phyloP scores from a whole-genome alignment of 2,329 filamentous ascomycete genomes.

The Ceratocystis colombiana region DNA sequence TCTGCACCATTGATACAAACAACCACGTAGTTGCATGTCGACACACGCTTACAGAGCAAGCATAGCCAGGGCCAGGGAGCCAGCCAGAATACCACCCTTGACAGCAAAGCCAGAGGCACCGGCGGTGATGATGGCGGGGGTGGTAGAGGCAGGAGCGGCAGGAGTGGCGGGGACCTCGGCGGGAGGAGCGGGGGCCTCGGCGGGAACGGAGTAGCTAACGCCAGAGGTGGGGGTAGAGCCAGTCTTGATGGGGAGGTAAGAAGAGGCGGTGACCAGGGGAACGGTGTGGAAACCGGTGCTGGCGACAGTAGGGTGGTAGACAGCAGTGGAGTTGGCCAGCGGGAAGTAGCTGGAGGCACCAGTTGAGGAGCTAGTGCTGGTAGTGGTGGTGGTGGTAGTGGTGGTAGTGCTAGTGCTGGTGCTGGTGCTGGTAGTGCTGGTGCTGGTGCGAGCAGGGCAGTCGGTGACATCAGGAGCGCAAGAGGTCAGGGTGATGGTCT shows the following conservation, averaged over 20 bases:
- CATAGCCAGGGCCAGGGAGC: conserved; percentile 24
- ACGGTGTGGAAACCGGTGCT: conserved; percentile 22
- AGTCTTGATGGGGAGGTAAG: conserved; percentile 21
- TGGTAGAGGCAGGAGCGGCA: neutral
- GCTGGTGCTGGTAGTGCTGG: neutral
- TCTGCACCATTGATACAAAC: neutral
- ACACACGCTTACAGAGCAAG: conserved; percentile 23
- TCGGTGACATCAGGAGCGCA: conserved; percentile 26
- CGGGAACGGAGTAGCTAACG: neutral
- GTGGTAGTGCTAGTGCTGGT: neutral
- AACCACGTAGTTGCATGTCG: neutral
- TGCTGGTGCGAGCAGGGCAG: conserved; percentile 22
- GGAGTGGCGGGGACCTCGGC: neutral
- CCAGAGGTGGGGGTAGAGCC: conserved; percentile 16
- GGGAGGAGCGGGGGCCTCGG: neutral
- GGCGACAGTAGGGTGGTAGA: conserved; percentile 15
- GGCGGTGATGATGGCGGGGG: neutral
- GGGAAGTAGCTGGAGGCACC: conserved; percentile 23
- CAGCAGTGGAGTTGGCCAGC: conserved; percentile 20
- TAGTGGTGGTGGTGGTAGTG: neutral
- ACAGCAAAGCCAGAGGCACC: conserved; percentile 17
- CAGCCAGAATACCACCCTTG: conserved; percentile 25
- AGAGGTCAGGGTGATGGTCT: conserved; percentile 26
- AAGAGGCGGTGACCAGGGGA: conserved; percentile 21
- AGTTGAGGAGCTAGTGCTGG: conserved; percentile 3